phyloP scores from a whole-genome alignment of 257 asterid species.

The Solanum piurae region DNA sequence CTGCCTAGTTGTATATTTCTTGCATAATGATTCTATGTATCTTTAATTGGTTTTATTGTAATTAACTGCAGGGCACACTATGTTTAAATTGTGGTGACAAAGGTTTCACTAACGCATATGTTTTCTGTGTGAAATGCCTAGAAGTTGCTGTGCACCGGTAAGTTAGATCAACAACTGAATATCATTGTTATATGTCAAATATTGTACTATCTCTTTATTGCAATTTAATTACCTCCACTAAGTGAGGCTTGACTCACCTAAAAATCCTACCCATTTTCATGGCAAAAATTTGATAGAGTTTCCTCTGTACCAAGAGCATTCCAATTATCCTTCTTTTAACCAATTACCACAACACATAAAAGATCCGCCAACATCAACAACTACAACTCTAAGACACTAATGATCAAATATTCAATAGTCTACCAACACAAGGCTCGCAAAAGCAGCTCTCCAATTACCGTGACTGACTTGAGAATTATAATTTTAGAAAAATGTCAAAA shows the following conservation, averaged over 20 bases:
- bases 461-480: not conserved
- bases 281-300: not conserved
- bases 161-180: not conserved
- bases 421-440: not conserved
- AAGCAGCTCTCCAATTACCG: not conserved
- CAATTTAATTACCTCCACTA: not conserved
- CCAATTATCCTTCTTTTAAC: not conserved
- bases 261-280: not conserved
- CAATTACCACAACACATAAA: not conserved
- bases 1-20: not conserved
- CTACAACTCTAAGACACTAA: not conserved
- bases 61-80: not conserved
- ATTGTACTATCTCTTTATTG: not conserved
- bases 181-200: not conserved
- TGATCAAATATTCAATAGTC: not conserved
- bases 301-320: not conserved
- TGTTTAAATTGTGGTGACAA: constrained; percentile 3
- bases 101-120: not conserved
- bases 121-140: constrained; percentile 9
- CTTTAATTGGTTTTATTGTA: not conserved
- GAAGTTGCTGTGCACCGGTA: constrained; percentile 17
- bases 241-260: not conserved
- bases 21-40: not conserved
- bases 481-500: not conserved
- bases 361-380: not conserved